Evolutionary conservation across 2,329 filamentous ascomycete species (phyloP).

Genomic region (Orbilia oligospora): DNA sequence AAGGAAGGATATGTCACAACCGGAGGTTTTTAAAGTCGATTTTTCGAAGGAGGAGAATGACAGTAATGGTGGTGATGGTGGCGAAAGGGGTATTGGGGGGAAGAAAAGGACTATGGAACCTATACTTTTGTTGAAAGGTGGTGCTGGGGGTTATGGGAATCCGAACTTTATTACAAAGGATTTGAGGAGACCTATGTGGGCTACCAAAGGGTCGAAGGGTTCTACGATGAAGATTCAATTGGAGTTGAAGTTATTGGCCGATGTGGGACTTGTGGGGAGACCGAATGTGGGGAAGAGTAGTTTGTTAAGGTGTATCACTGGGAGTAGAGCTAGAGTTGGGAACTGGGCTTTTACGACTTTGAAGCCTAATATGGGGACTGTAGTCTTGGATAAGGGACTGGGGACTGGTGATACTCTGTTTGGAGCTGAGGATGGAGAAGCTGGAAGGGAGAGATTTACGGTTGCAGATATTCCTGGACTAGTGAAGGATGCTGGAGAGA

Average conservation of each 20-base stretch:
- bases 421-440: slow-evolving; percentile 68
- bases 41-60: slow-evolving; percentile 67
- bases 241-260: slow-evolving; percentile 93
- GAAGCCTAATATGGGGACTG: slow-evolving; percentile 94
- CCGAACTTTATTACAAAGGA: slow-evolving; percentile 88
- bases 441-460: slow-evolving; percentile 80
- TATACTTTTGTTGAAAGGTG: slow-evolving; percentile 87
- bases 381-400: slow-evolving; percentile 80
- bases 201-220: slow-evolving; percentile 85
- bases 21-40: slow-evolving; percentile 67
- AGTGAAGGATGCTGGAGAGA: slow-evolving; percentile 91
- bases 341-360: slow-evolving; percentile 98
- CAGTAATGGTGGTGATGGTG: too few relatives aligned
- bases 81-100: slow-evolving; percentile 2
- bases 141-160: slow-evolving; percentile 91
- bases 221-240: slow-evolving; percentile 85
- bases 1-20: slow-evolving; percentile 40
- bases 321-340: slow-evolving; percentile 88
- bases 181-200: slow-evolving; percentile 84
- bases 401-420: slow-evolving; percentile 66
- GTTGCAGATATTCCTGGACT: slow-evolving; percentile 96
- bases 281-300: slow-evolving; percentile 98
- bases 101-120: slow-evolving; percentile 74
- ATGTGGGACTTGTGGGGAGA: slow-evolving; percentile 92
- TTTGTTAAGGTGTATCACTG: slow-evolving; percentile 86